A percentile compares a stretch with the other conserved stretches of the same genome.
Conservation (phyloP, 1,284 basidiomycete genomes). For the Phaffia rhodozyma region DNA sequence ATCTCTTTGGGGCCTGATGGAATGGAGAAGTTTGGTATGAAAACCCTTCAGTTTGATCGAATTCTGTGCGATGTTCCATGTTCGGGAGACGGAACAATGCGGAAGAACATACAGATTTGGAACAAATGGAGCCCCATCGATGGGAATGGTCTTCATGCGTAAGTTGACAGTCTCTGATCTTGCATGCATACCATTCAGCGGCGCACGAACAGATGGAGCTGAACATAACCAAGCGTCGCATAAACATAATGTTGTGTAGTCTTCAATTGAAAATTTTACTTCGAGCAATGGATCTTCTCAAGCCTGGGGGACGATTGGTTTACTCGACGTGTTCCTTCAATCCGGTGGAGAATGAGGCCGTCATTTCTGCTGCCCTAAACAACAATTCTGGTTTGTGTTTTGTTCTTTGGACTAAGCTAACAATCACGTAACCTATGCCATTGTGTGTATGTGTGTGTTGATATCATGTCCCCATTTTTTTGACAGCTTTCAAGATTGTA, state of each 20-base stretch:
- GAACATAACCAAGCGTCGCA: no score
- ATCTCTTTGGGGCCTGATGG: slow-evolving; percentile 14
- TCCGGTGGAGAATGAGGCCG: slow-evolving; percentile 95
- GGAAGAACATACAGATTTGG: slow-evolving; percentile 96
- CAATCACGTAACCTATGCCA: no score
- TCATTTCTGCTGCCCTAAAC: slow-evolving; percentile 72
- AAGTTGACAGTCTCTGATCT: slow-evolving; percentile 25
- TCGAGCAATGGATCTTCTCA: slow-evolving; percentile 82
- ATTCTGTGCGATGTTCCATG: slow-evolving; percentile 94
- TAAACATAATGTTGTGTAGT: slow-evolving; percentile 33
- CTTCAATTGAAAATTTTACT: slow-evolving; percentile 85
- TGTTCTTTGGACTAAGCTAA: background rate
- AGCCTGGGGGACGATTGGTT: slow-evolving; percentile 75
- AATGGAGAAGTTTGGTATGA: slow-evolving; percentile 4
- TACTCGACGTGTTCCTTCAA: slow-evolving; percentile 98
- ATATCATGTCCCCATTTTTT: background rate
- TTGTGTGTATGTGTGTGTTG: no score
- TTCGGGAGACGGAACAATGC: slow-evolving; percentile 88
- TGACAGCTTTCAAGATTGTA: slow-evolving; percentile 53
- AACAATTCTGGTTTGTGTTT: slow-evolving; percentile 48
- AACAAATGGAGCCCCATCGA: slow-evolving; percentile 79
- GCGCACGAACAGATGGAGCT: no score
- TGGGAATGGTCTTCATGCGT: slow-evolving; percentile 83
- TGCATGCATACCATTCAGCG: background rate
- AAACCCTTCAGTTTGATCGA: slow-evolving; percentile 64